Base-by-base conservation (phyloP, 371 early-diverging fungal species). In the Spraguea lophii region DNA sequence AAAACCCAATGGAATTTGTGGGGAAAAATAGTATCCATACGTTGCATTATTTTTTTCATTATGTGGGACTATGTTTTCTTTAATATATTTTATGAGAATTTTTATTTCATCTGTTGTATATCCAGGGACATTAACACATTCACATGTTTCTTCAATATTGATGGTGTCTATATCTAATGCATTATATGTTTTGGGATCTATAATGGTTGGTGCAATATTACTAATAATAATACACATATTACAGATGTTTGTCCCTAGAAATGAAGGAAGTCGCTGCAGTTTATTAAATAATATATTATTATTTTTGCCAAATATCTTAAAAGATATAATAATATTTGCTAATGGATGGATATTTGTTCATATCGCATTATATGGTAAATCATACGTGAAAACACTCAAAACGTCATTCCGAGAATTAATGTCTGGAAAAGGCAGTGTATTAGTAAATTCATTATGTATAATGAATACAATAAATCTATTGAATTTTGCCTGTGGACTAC, bases 271-370 rank as follows among this genome's bases (percentile, higher is more conserved):
- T 9, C 6, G 16, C 22, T n/a, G n/a, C n/a, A n/a, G n/a, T n/a
- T n/a, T n/a, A n/a, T n/a, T n/a, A n/a, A n/a, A n/a, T n/a, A n/a
- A n/a, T n/a, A n/a, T n/a, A n/a, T 3, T 2, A 16, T 3, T 9
- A 22, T 17, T 43, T 3, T 21, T 43, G 2, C 3, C 6, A 3
- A 16, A 7, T 7, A 24, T 43, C 4, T 21, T 43, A 12, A 21
- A 43, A 43, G 43, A 43, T 26, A 43, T 43, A 22, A 43, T 43
- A 7, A 19, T 3, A 12, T 26, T 15, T 43, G 43, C 43, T 13
- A 43, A 43, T 26, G 43, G 20, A 17, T 43, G 43, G 43, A 6
- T 3, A 7, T 43, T 43, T 26, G 3, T 3, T 22, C 20, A 43
- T 26, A 15, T 43, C 6, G 43, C 43, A 12, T 6, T 43, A 4